Evolutionary conservation across 768 basidiomycete species (phyloP).

Genomic region (Tylopilus rubrobrunneus): DNA sequence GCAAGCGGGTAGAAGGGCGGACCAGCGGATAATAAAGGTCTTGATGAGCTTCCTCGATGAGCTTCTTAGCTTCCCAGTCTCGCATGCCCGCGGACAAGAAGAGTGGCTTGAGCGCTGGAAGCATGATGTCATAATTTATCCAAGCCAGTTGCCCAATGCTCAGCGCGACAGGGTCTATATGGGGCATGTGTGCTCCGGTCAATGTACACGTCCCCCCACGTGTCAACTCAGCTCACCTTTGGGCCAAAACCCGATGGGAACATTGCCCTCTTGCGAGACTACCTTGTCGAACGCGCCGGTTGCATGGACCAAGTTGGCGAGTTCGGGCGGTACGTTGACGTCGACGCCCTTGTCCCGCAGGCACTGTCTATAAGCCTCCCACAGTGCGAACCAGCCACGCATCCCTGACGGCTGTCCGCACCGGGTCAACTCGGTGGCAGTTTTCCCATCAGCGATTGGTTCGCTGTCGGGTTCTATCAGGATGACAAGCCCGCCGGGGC

Average conservation of each 20-base stretch:
- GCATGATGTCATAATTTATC: conserved; percentile 66
- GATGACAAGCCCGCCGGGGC: conserved; percentile 67
- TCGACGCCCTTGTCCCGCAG: conserved; percentile 53
- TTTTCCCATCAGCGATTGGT: conserved; percentile 46
- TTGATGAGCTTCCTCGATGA: conserved; percentile 60
- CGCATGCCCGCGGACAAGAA: conserved; percentile 51
- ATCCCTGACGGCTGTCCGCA: conserved; percentile 35
- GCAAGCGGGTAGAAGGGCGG: conserved; percentile 47
- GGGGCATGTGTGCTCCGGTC: conserved; percentile 8
- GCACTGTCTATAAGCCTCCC: conserved; percentile 59
- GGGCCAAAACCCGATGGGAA: conserved; percentile 71
- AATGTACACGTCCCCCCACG: conserved; percentile 4
- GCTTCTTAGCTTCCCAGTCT: conserved; percentile 49
- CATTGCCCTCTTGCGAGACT: conserved; percentile 50
- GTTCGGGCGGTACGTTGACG: conserved; percentile 51
- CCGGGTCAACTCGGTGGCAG: conserved; percentile 33
- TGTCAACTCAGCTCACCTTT: conserved; percentile 39
- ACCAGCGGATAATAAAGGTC: conserved; percentile 61
- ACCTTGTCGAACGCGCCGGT: conserved; percentile 56
- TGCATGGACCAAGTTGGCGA: conserved; percentile 45
- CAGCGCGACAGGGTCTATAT: conserved; percentile 51
- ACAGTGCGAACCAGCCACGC: conserved; percentile 60
- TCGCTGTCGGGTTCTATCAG: conserved; percentile 59
- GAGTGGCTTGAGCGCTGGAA: conserved; percentile 60
- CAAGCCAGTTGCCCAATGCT: conserved; percentile 69